Conservation (phyloP, 768 basidiomycete species). For the Sarcomyxa edulis region DNA sequence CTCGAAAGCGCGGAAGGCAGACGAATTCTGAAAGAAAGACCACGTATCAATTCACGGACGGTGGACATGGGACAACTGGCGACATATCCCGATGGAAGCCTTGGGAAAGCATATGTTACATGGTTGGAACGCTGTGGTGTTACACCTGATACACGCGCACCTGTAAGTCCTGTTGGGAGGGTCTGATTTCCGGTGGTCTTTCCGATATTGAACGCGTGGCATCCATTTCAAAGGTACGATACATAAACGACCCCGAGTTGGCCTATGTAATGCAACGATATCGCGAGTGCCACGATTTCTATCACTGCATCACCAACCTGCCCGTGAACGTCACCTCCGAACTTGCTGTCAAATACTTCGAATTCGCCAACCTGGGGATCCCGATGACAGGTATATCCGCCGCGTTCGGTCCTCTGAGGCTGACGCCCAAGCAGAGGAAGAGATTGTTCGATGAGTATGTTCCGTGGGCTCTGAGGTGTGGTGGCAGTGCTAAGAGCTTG, state of each 20-base stretch:
- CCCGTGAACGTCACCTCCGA: conserved; percentile 90
- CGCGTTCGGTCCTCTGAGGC: conserved; percentile 70
- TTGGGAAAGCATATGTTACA: conserved; percentile 81
- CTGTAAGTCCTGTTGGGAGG: conserved; percentile 59
- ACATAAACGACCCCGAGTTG: conserved; percentile 90
- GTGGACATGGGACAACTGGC: conserved; percentile 68
- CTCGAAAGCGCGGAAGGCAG: conserved; percentile 78
- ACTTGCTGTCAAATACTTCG: conserved; percentile 91
- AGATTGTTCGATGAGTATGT: conserved; percentile 77
- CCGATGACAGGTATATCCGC: conserved; percentile 85
- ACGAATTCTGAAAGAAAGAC: conserved; percentile 76
- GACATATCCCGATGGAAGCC: conserved; percentile 68
- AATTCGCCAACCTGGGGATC: conserved; percentile 86
- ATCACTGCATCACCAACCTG: conserved; percentile 85
- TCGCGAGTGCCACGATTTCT: conserved; percentile 96
- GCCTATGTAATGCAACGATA: conserved; percentile 99
- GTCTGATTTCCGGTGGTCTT: conserved; percentile 1
- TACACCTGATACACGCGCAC: conserved; percentile 90
- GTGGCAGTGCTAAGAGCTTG: conserved; percentile 65
- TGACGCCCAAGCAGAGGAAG: conserved; percentile 49
- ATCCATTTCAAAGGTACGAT: conserved; percentile 66
- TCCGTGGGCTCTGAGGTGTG: conserved; percentile 89
- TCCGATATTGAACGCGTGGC: not conserved
- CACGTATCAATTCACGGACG: conserved; percentile 71
- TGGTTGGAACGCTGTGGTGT: conserved; percentile 89